phyloP scores from a whole-genome alignment of 768 basidiomycete species.

The Russula griseocarnosa region DNA sequence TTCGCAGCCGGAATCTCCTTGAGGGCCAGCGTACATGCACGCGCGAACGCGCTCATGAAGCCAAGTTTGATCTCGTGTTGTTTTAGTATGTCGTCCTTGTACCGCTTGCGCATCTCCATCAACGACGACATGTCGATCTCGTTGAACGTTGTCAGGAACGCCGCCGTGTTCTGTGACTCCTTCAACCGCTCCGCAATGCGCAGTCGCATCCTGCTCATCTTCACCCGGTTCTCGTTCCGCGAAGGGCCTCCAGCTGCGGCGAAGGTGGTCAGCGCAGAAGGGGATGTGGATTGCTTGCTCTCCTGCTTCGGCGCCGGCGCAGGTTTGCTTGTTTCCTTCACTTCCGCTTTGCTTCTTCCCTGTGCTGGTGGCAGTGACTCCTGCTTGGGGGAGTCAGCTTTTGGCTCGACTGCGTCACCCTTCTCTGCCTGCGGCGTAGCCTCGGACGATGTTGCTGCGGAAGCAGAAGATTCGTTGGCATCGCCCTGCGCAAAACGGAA shows the following conservation, averaged over 20 bases:
- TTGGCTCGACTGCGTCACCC: constrained; percentile 34
- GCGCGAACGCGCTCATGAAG: constrained; percentile 96
- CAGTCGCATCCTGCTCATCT: constrained; percentile 98
- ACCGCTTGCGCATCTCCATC: constrained; percentile 84
- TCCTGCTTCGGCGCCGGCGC: constrained; percentile 27
- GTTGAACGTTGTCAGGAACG: constrained; percentile 97
- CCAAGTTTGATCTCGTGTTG: constrained; percentile 94
- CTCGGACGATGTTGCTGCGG: constrained; percentile 28
- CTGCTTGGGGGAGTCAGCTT: constrained; percentile 40
- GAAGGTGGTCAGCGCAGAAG: constrained; percentile 29
- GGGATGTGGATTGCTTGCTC: constrained; percentile 27
- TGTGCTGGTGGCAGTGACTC: constrained; percentile 39
- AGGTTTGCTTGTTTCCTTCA: constrained; percentile 37
- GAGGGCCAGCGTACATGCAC: constrained; percentile 77
- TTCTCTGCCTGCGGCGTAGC: constrained; percentile 32
- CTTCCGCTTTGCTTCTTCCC: constrained; percentile 37
- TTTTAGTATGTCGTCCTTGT: constrained; percentile 90
- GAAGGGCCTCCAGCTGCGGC: constrained; percentile 42
- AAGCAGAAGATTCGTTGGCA: constrained; percentile 24
- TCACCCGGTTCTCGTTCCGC: constrained; percentile 88
- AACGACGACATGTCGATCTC: constrained; percentile 99
- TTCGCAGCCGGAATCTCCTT: constrained; percentile 93
- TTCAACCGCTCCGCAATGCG: constrained; percentile 97
- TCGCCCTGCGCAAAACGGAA: constrained; percentile 83
- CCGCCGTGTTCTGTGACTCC: constrained; percentile 95